Conservation (phyloP, 2,329 filamentous ascomycete species). For the Fusarium mexicanum region DNA sequence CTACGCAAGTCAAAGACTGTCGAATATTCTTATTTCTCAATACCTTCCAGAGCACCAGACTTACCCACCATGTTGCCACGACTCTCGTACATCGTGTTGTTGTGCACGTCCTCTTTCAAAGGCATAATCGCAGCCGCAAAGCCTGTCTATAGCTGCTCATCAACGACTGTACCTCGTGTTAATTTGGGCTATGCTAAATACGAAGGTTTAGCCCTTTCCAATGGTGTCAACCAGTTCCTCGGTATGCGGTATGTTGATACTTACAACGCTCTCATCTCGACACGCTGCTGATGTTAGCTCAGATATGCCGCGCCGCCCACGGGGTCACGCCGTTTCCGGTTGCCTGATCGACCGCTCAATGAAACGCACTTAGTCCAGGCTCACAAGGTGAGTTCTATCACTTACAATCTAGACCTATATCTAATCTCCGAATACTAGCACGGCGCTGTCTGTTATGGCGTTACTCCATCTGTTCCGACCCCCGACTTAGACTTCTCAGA, state of each 20-base stretch:
- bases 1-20: not conserved
- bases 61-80: not conserved
- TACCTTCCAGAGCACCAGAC: not conserved
- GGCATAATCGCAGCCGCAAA: not conserved
- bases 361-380: not conserved
- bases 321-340: not conserved
- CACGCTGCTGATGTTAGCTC: not conserved
- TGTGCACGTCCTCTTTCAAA: not conserved
- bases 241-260: not conserved
- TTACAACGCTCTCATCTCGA: not conserved
- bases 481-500: not conserved
- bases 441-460: not conserved
- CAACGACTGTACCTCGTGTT: not conserved
- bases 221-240: not conserved
- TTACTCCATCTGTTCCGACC: not conserved
- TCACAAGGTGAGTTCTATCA: not conserved
- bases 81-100: not conserved
- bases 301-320: not conserved
- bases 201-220: not conserved
- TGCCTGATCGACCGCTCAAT: not conserved
- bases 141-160: not conserved
- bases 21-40: not conserved
- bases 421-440: not conserved
- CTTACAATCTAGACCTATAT: not conserved
- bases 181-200: not conserved